phyloP scores from a whole-genome alignment of 306 rosid genomes.

The Trifolium fragiferum region DNA sequence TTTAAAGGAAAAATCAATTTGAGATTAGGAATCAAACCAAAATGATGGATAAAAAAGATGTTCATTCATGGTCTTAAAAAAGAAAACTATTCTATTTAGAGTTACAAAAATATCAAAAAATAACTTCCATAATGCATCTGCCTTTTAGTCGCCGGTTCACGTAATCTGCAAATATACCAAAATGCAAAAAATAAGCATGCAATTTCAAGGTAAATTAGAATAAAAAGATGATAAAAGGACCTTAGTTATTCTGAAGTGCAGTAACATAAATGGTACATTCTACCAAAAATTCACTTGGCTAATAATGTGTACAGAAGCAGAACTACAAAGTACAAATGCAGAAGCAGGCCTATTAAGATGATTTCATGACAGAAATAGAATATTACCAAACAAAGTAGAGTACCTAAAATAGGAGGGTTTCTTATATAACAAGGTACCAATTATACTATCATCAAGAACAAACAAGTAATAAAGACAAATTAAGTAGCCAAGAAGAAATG shows the following conservation, averaged over 20 bases:
- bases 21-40: background rate
- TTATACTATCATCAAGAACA: background rate
- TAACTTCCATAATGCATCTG: slow-evolving; percentile 30
- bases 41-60: background rate
- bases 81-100: slow-evolving; percentile 33
- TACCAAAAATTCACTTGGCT: too few relatives aligned
- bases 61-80: slow-evolving; percentile 25
- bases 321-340: too few relatives aligned
- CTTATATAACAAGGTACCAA: background rate
- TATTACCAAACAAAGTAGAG: too few relatives aligned
- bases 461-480: slow-evolving; percentile 19
- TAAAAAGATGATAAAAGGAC: background rate
- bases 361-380: too few relatives aligned
- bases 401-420: too few relatives aligned
- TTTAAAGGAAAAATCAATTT: background rate
- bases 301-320: too few relatives aligned
- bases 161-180: slow-evolving; percentile 42
- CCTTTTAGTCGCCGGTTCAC: background rate
- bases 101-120: slow-evolving; percentile 20
- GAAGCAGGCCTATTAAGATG: too few relatives aligned
- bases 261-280: too few relatives aligned
- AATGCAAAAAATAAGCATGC: background rate
- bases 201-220: background rate
- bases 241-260: too few relatives aligned
- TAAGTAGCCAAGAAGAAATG: slow-evolving; percentile 72